These are phyloP conservation scores for Aspergillus saccharolyticus DNA, from an alignment of 495 filamentous ascomycete genomes.

Conservation along the genomic window DNA sequence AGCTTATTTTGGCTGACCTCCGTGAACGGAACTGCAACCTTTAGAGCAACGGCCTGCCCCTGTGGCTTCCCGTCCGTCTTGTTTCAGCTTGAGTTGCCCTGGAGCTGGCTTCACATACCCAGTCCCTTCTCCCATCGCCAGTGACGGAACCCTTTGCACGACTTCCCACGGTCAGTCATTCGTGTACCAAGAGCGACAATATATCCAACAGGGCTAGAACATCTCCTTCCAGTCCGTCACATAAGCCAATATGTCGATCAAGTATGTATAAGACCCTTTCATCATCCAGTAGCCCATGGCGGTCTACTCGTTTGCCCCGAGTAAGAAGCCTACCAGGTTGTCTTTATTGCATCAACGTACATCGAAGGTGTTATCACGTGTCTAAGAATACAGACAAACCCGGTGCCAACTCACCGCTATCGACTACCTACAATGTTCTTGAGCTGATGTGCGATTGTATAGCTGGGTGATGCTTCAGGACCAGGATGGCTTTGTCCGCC, in stretches of 20 bases:
- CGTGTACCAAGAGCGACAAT: background rate
- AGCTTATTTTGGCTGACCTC: background rate
- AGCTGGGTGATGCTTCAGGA: conserved; percentile 80
- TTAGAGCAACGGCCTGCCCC: background rate
- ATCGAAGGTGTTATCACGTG: too few relatives aligned
- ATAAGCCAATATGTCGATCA: conserved; percentile 58
- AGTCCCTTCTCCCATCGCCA: background rate
- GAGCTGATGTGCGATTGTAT: conserved; percentile 1
- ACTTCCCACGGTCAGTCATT: background rate
- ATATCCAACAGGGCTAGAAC: background rate
- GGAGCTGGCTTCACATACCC: background rate
- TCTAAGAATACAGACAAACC: too few relatives aligned
- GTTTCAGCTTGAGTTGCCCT: conserved; percentile 1
- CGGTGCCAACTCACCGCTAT: too few relatives aligned
- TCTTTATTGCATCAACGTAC: too few relatives aligned
- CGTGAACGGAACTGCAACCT: background rate
- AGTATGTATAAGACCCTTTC: conserved; percentile 47
- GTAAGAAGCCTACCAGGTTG: background rate
- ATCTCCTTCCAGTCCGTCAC: background rate
- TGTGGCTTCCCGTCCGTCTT: background rate
- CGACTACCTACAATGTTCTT: background rate
- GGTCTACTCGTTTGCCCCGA: conserved; percentile 13
- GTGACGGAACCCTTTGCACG: background rate
- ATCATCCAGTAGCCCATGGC: conserved; percentile 10
- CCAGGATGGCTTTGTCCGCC: conserved; percentile 58